A percentile compares a stretch with the other conserved stretches of the same genome.
These are phyloP conservation scores for Fistulina hepatica DNA, from an alignment of 1,284 basidiomycete species.

Conservation along the genomic window DNA sequence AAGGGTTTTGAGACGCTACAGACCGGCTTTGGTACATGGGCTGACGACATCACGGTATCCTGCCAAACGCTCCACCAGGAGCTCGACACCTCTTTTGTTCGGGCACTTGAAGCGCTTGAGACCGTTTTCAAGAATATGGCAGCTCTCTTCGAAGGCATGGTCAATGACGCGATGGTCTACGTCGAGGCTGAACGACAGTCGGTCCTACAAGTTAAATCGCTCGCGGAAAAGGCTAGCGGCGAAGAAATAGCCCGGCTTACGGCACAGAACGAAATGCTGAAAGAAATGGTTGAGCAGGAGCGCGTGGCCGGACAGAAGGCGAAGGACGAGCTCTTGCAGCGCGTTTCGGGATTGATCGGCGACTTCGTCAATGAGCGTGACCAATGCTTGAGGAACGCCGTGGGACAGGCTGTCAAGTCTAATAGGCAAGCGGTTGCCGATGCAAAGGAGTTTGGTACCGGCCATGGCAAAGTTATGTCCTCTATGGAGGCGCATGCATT, in stretches of 20 bases:
- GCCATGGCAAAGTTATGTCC: no score
- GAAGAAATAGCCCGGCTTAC: slow-evolving; percentile 58
- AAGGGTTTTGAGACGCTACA: slow-evolving; percentile 45
- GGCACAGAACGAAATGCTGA: slow-evolving; percentile 63
- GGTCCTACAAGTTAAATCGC: slow-evolving; percentile 37
- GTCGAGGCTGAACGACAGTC: slow-evolving; percentile 45
- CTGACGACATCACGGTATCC: slow-evolving; percentile 35
- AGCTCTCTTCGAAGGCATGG: slow-evolving; percentile 47
- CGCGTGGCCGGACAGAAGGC: slow-evolving; percentile 52
- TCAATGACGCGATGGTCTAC: slow-evolving; percentile 48
- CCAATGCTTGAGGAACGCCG: slow-evolving; percentile 49
- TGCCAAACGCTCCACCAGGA: slow-evolving; percentile 38
- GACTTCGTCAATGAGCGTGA: slow-evolving; percentile 65
- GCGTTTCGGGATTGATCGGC: slow-evolving; percentile 59
- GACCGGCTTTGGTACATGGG: slow-evolving; percentile 43
- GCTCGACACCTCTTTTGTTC: slow-evolving; percentile 31
- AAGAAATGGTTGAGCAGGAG: slow-evolving; percentile 55
- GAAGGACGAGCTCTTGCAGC: slow-evolving; percentile 61
- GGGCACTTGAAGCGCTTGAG: slow-evolving; percentile 42
- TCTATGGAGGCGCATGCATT: slow-evolving; percentile 40
- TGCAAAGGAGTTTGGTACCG: no score
- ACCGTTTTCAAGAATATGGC: slow-evolving; percentile 40
- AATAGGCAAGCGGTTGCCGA: slow-evolving; percentile 44
- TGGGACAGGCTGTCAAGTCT: slow-evolving; percentile 42
- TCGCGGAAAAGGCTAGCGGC: slow-evolving; percentile 40